Percentiles rank a stretch among this genome's conserved stretches.
These are phyloP conservation scores for Salvia sclarea DNA, from an alignment of 305 asterid species.

Conservation along the genomic window DNA sequence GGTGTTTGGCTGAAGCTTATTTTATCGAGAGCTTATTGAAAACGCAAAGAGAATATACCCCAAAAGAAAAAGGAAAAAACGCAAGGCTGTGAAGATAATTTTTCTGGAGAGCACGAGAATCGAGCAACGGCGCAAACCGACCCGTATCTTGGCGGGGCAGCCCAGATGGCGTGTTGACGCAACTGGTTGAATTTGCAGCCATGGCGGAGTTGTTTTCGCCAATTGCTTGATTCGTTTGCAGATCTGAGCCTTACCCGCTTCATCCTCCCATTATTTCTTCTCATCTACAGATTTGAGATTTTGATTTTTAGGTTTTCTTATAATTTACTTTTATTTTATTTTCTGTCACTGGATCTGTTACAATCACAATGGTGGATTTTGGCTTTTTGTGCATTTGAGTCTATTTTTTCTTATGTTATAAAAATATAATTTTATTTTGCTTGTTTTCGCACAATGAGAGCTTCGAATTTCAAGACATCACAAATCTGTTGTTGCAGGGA, in stretches of 20 bases:
- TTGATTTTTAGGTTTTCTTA: not conserved
- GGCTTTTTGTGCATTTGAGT: too few species aligned
- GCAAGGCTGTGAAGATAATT: conserved; percentile 30
- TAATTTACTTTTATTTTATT: not conserved
- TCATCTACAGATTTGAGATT: not conserved
- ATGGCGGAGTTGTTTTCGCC: conserved; percentile 32
- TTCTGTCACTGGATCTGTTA: not conserved
- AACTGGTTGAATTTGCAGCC: conserved; percentile 39
- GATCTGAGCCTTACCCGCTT: conserved; percentile 42
- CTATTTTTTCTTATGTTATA: too few species aligned
- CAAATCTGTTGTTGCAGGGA: too few species aligned
- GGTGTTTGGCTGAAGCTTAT: conserved; percentile 11
- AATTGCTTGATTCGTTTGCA: conserved; percentile 24
- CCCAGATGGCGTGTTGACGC: conserved; percentile 28
- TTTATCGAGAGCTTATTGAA: too few species aligned
- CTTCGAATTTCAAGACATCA: too few species aligned
- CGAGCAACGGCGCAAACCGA: conserved; percentile 13
- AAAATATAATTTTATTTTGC: too few species aligned
- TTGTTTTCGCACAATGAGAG: too few species aligned
- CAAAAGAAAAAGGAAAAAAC: too few species aligned
- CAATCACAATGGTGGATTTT: too few species aligned
- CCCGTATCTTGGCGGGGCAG: conserved; percentile 41
- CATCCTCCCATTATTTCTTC: too few species aligned
- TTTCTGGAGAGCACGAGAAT: conserved; percentile 31
- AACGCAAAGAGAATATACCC: too few species aligned